Conservation (phyloP, 2,329 filamentous ascomycete genomes). For the Neopestalotiopsis sp. region DNA sequence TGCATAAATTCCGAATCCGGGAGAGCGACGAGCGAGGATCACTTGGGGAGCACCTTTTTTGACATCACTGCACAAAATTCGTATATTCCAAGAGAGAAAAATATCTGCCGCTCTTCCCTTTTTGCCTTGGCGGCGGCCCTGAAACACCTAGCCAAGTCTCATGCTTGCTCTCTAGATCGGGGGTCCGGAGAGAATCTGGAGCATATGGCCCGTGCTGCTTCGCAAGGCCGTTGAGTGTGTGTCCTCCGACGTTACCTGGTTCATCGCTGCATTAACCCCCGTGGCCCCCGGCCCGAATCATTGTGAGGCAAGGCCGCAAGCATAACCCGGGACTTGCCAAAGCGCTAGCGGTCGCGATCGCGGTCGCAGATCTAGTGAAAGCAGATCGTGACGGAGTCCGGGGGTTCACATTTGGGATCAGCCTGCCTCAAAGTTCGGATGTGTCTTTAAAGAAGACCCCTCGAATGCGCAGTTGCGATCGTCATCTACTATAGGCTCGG, state of each 20-base stretch:
- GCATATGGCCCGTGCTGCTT: background rate
- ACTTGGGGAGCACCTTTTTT: background rate
- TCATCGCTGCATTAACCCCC: background rate
- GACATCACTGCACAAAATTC: background rate
- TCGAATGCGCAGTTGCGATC: background rate
- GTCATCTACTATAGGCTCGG: background rate
- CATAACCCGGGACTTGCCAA: background rate
- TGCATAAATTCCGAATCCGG: background rate
- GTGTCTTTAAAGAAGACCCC: background rate
- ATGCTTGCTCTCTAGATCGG: background rate
- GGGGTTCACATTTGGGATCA: background rate
- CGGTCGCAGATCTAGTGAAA: background rate
- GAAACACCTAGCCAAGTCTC: background rate
- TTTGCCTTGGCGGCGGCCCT: background rate
- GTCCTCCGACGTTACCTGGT: background rate
- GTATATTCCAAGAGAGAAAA: background rate
- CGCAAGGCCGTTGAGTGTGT: background rate
- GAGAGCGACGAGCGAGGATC: background rate
- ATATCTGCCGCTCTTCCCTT: background rate
- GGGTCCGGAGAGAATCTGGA: constrained; percentile 1
- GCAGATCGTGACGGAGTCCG: background rate
- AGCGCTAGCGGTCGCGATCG: background rate
- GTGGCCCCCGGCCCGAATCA: background rate
- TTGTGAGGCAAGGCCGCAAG: background rate
- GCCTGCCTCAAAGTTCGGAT: background rate